phyloP scores from a whole-genome alignment of 2,329 filamentous ascomycete species.

The Epichloe hybrida region DNA sequence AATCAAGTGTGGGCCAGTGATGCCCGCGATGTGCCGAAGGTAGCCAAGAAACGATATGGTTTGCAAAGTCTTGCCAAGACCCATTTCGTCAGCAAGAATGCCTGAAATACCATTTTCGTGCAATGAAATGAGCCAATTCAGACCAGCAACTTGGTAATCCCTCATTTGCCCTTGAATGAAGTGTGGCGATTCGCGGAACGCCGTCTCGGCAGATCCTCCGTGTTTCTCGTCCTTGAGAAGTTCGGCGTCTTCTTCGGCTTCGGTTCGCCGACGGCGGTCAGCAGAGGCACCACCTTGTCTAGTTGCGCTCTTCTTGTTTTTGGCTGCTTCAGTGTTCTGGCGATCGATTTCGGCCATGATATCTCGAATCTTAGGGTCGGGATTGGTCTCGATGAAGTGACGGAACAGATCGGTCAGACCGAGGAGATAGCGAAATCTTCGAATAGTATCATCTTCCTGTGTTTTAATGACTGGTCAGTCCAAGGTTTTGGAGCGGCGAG shows the following conservation, averaged over 20 bases:
- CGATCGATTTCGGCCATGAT: conserved; percentile 91
- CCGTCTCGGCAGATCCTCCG: conserved; percentile 71
- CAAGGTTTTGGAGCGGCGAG: not conserved
- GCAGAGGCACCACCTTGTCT: conserved; percentile 75
- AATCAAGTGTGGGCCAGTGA: conserved; percentile 80
- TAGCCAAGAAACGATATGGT: conserved; percentile 96
- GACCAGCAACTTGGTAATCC: conserved; percentile 87
- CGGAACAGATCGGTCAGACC: conserved; percentile 94
- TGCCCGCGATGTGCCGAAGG: conserved; percentile 78
- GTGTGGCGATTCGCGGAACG: conserved; percentile 87
- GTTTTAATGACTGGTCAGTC: not conserved
- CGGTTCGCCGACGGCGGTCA: conserved; percentile 72
- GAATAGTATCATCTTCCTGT: conserved; percentile 87
- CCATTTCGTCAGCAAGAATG: conserved; percentile 97
- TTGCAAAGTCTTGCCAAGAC: conserved; percentile 91
- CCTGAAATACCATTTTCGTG: conserved; percentile 98
- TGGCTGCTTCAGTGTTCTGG: conserved; percentile 65
- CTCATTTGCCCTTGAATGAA: conserved; percentile 84
- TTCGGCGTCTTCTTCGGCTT: conserved; percentile 96
- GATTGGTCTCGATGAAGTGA: conserved; percentile 97
- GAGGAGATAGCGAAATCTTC: conserved; percentile 85
- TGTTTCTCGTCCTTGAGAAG: conserved; percentile 73
- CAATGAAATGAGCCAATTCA: conserved; percentile 95
- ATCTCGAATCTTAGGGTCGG: conserved; percentile 85
- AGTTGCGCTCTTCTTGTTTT: conserved; percentile 57